Evolutionary conservation across 257 asterid species (phyloP).

Genomic region (Penstemon newberryi): DNA sequence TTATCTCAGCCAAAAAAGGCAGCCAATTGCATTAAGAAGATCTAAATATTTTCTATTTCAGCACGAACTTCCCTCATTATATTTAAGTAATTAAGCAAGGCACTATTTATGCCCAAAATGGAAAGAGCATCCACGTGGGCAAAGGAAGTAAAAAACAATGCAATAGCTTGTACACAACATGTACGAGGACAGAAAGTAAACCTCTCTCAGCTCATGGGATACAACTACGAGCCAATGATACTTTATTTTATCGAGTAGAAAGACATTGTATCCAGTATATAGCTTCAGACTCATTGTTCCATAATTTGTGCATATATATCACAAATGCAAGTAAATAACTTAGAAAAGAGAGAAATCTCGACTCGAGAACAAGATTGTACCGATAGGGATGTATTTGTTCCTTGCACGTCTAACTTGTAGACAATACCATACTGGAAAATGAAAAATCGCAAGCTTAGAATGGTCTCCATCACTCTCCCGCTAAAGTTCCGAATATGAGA

Average conservation of each 20-base stretch:
- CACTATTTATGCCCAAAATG: neutral
- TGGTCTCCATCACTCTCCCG: constrained; percentile 91
- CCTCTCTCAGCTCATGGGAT: too few species aligned
- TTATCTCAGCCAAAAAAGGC: neutral
- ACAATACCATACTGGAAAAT: constrained; percentile 90
- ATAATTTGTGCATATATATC: neutral
- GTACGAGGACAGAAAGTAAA: neutral
- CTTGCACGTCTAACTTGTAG: constrained; percentile 77
- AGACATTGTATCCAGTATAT: neutral
- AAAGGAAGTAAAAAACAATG: neutral
- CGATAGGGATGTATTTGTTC: constrained; percentile 68
- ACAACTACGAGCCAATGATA: too few species aligned
- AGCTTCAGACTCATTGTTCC: neutral
- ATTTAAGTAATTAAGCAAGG: neutral
- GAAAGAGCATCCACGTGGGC: neutral
- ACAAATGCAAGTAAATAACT: constrained; percentile 11
- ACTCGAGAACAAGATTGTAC: constrained; percentile 41
- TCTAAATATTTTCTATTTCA: neutral
- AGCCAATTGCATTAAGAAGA: neutral
- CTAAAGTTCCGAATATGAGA: constrained; percentile 86
- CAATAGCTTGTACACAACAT: neutral
- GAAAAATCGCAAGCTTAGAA: constrained; percentile 88
- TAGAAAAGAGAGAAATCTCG: constrained; percentile 6
- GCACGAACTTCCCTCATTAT: neutral
- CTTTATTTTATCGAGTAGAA: neutral